Conservation (phyloP, 345 rosid species). For the Corchorus olitorius region DNA sequence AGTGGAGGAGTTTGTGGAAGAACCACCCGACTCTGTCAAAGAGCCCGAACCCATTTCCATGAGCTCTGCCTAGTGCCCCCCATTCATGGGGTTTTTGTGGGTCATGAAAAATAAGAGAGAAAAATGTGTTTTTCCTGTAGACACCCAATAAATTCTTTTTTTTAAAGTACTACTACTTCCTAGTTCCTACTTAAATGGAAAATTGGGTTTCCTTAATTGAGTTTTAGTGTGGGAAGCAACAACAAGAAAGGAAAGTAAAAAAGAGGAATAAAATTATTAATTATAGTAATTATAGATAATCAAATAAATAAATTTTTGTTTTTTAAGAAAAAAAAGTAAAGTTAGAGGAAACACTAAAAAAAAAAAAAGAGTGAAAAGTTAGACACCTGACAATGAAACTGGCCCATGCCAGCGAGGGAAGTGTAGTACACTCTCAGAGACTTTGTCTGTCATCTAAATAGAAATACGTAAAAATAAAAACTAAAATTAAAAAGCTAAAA, state of each 20-base stretch:
- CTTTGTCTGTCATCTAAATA: background rate
- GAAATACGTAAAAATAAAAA: background rate
- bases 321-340: background rate
- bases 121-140: background rate
- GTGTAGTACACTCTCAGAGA: background rate
- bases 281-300: too few relatives aligned
- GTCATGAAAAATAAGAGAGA: slow-evolving; percentile 11
- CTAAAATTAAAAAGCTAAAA: background rate
- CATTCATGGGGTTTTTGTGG: slow-evolving; percentile 25
- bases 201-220: background rate
- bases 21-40: slow-evolving; percentile 53
- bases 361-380: background rate
- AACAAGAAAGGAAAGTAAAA: background rate
- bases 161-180: too few relatives aligned
- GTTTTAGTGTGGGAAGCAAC: background rate
- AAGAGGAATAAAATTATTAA: background rate
- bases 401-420: slow-evolving; percentile 25
- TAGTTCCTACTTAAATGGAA: background rate
- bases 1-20: slow-evolving; percentile 48
- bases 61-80: slow-evolving; percentile 27
- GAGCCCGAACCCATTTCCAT: slow-evolving; percentile 75
- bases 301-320: background rate
- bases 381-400: slow-evolving; percentile 6
- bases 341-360: too few relatives aligned
- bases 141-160: background rate